Evolutionary conservation across 441 rosid genomes (phyloP), one percentile per base, ranked within the genome.

Genomic region (Hura crepitans): DNA sequence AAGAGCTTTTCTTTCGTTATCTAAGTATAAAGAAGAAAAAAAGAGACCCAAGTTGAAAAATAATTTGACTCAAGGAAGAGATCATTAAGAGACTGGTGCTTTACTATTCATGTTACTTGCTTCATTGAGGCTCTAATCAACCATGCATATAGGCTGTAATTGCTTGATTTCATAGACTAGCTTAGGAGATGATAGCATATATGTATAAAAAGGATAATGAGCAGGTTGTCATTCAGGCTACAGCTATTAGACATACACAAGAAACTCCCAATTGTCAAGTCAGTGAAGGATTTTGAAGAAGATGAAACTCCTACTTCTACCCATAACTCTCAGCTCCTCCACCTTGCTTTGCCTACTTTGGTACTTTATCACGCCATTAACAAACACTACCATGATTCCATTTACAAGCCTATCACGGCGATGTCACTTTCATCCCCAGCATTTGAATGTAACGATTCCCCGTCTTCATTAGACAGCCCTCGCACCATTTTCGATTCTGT

Each of bases 231-330:
- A 50, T 85, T 93, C 74, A 76, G 98, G 77, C 98, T 96, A 23
- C 86, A 97, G 35, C 98, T 96, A 18, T 75, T 93, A 20, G 98
- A 93, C 79, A 88, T 93, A 35, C 93, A 91, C 81, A 93, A 89
- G 81, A 93, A 89, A 88, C 87, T 93, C 37, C 98, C 98, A 5
- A 91, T 93, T 70, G 77, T 93, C 2, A 93, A 93, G 77, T 89
- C 96, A 27, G 79, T 84, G 9, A 91, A 89, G 81, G 98, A 93
- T 70, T 91, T 93, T 69, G 98, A 93, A 77, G 98, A 93, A 5
- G 98, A 93, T 64, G 98, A 91, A 25, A 75, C 84, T 31, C 87
- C 92, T 31, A 80, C 89, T 72, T 82, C 94, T 7, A 89, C 95
- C 47, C 93, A 97, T 65, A 88, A 88, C 62, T 84, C 91, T 61